Conservation (phyloP, 2,329 filamentous ascomycete genomes). For the Diaporthe citrichinensis region DNA sequence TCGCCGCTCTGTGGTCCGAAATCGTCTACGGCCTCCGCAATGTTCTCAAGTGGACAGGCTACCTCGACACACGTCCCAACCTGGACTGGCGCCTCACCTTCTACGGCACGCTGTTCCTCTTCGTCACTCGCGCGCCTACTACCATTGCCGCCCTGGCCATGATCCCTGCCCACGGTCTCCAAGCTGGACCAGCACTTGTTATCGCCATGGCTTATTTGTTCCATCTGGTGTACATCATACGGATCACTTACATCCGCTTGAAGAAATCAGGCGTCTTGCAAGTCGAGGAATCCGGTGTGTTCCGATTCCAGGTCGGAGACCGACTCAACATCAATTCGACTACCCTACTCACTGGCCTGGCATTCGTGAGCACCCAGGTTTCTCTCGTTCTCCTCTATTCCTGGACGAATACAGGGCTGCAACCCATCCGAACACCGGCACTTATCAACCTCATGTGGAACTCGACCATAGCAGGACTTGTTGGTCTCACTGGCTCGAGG, state of each 20-base stretch:
- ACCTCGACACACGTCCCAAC: constrained; percentile 17
- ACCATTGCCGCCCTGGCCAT: constrained; percentile 29
- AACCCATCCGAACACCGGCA: neutral
- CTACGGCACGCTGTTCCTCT: constrained; percentile 14
- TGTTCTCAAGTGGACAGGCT: constrained; percentile 41
- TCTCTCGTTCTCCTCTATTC: constrained; percentile 20
- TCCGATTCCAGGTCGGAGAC: constrained; percentile 19
- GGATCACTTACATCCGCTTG: constrained; percentile 25
- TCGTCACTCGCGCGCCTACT: constrained; percentile 32
- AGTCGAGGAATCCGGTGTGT: neutral
- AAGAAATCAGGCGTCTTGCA: constrained; percentile 21
- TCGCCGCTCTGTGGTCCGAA: constrained; percentile 43
- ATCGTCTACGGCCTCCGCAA: constrained; percentile 40
- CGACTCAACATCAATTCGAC: constrained; percentile 26
- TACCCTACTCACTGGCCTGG: constrained; percentile 15
- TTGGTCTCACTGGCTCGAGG: constrained; percentile 7
- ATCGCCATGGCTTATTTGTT: constrained; percentile 9
- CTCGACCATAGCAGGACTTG: neutral
- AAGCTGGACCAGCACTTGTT: constrained; percentile 15
- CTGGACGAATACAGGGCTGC: neutral
- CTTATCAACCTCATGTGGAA: constrained; percentile 15
- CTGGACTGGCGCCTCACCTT: constrained; percentile 35
- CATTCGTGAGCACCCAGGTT: constrained; percentile 8
- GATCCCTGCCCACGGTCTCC: constrained; percentile 34
- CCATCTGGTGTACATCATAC: constrained; percentile 36